Evolutionary conservation across 352 stramenopile genomes (phyloP).

Genomic region (Globisporangium splendens): DNA sequence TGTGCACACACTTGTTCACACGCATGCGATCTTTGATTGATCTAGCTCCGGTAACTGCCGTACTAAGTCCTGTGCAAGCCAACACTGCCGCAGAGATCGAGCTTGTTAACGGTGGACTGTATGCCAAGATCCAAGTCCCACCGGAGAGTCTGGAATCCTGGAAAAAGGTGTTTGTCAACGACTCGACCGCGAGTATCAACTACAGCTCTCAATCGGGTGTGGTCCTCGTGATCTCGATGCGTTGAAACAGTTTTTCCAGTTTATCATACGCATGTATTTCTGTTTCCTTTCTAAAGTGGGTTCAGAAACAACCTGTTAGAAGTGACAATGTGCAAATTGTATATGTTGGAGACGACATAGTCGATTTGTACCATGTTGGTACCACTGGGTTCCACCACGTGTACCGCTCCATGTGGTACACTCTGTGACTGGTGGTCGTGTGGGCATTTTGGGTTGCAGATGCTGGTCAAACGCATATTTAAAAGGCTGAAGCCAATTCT

Average conservation of each 20-base stretch:
- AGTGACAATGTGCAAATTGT: background rate
- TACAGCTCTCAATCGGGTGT: constrained; percentile 28
- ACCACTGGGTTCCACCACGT: background rate
- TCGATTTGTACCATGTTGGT: background rate
- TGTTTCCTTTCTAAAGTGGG: too few species aligned
- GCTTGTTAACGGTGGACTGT: constrained; percentile 17
- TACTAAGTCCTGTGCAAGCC: too few species aligned
- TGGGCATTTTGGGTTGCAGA: constrained; percentile 6
- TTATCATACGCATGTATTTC: too few species aligned
- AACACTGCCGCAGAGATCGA: background rate
- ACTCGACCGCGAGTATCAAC: constrained; percentile 38
- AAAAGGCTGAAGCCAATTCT: constrained; percentile 2
- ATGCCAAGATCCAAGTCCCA: constrained; percentile 28
- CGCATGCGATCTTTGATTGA: too few species aligned
- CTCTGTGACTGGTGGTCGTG: constrained; percentile 14
- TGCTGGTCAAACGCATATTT: constrained; percentile 1
- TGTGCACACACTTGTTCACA: too few species aligned
- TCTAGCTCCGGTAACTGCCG: too few species aligned
- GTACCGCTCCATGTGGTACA: constrained; percentile 7
- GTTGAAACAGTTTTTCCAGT: too few species aligned
- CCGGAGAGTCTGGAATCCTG: constrained; percentile 28
- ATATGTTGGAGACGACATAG: background rate
- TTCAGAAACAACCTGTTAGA: background rate
- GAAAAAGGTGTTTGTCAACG: constrained; percentile 33
- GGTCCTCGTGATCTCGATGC: constrained; percentile 3